Evolutionary conservation across 495 filamentous ascomycete species (phyloP), one percentile per base, ranked within the genome.

Genomic region (Annulohypoxylon stygium): DNA sequence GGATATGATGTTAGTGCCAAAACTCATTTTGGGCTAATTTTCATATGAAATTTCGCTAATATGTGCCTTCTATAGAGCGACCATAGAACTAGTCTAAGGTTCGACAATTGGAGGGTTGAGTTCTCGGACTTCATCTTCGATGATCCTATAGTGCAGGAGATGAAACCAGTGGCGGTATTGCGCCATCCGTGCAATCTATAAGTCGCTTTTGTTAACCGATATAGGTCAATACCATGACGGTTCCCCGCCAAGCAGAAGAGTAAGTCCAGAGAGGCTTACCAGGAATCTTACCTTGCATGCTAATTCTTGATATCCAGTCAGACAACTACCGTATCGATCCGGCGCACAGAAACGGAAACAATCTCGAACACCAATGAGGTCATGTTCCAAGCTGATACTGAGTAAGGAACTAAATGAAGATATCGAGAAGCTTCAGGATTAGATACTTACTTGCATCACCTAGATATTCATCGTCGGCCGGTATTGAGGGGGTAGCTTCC

Each of bases 41-140:
- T 41, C 1, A 41, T 41, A 2, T 41, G 1, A 8, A 41, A 9
- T 12, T 41, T 41, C 2, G 37, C 37, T 41, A 41, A 41, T 41
- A 41, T 12, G 12, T 41, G 37, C 37, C 37, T 1, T 41, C 37
- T 23, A 41, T 41, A 41, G 37, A 41, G 37, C 12, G 37, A 41
- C 2, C 37, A 41, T 41, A 41, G 37, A 41, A 41, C 37, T 41
- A 41, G 37, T 41, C 37, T 41, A 41, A 41, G 2, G 37, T 41
- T 41, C 37, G 37, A 41, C 37, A 12, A 41, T 12, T 41, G 37
- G 37, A 41, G 37, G 37, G 37, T 41, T 41, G 37, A 41, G 12
- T 41, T 41, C 37, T 41, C 37, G 37, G 37, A 41, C 37, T 41
- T 41, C 37, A 41, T 41, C 37, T 41, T 41, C 37, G 37, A 41